Evolutionary conservation across 805 yeast species (phyloP).

Genomic region (Candida peoriensis): DNA sequence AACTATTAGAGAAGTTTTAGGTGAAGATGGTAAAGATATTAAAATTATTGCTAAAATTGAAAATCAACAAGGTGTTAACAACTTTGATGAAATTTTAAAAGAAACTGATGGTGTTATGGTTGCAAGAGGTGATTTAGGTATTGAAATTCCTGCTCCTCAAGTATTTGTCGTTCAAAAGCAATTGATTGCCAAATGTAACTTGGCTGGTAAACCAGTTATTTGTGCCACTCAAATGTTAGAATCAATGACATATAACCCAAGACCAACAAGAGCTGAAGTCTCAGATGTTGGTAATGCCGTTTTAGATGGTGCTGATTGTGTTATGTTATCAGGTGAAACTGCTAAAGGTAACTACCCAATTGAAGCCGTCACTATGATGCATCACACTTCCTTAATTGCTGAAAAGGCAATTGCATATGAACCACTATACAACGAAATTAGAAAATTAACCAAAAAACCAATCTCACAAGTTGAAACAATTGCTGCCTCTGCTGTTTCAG

Average conservation of each 20-base stretch:
- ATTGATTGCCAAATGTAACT: conserved; percentile 97
- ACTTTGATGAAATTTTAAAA: conserved; percentile 90
- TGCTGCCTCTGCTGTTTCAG: conserved; percentile 95
- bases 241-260: conserved; percentile 99
- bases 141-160: conserved; percentile 98
- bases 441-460: conserved; percentile 81
- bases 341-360: conserved; percentile 99
- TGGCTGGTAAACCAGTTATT: conserved; percentile 98
- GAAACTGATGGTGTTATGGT: conserved; percentile 99
- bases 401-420: conserved; percentile 94
- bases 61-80: conserved; percentile 99
- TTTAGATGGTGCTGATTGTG: conserved; percentile 99
- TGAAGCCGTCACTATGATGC: conserved; percentile 98
- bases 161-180: conserved; percentile 98
- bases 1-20: conserved; percentile 89
- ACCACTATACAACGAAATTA: conserved; percentile 79
- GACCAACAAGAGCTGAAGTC: conserved; percentile 99
- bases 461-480: conserved; percentile 93
- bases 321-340: conserved; percentile 98
- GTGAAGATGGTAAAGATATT: conserved; percentile 94
- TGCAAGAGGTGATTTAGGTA: conserved; percentile 99
- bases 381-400: conserved; percentile 92
- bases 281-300: conserved; percentile 99
- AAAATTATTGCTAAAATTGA: conserved; percentile 97
- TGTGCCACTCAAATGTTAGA: conserved; percentile 99